Base-by-base conservation (phyloP, 2,329 filamentous ascomycete genomes). In the Falciphora oryzae region DNA sequence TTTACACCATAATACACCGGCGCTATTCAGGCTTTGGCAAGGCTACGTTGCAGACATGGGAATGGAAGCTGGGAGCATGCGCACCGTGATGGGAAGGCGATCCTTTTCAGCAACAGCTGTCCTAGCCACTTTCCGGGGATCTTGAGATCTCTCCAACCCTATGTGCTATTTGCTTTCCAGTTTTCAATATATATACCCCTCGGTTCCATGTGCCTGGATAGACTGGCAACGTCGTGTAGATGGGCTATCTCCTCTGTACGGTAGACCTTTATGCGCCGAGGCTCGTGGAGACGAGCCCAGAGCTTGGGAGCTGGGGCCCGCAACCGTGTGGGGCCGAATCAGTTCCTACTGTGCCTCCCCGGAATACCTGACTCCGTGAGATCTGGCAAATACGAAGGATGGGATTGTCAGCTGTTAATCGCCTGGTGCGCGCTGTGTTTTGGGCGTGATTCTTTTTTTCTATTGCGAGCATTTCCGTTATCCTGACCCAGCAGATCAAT, bases 301-400 rank as follows among this genome's bases (percentile, higher is more conserved):
- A 22, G 38, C 38, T 25, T 50, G 18, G 44, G 32, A 29, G 29
- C 32, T 11, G 18, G 44, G 22, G 44, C 44, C 44, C 44, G 44
- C 44, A 53, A 14, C 2, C 8, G 44, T 53, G 44, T 53, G 44
- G 44, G 7, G 44, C 44, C 44, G 44, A 44, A 16, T 22, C n/a
- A 25, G 56, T 27, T 27, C 18, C n/a, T 28, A 28, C 27, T 57
- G n/a, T 27, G 25, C 57, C 27, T 29, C 57, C 57, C 25, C 29
- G 57, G 57, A 58, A 58, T 31, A 8, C 27, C 29, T 58, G 57
- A 58, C 57, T 29, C 57, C 57, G 27, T 58, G 57, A 58, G 57
- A 58, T 58, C 57, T 58, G 57, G 57, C 57, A 58, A 58, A 28
- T 58, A 53, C 22, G 8, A 25, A 22, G 3, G 38, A 22, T 22